phyloP scores from a whole-genome alignment of 73 alveolate species.

The Paramecium tetraurelia region DNA sequence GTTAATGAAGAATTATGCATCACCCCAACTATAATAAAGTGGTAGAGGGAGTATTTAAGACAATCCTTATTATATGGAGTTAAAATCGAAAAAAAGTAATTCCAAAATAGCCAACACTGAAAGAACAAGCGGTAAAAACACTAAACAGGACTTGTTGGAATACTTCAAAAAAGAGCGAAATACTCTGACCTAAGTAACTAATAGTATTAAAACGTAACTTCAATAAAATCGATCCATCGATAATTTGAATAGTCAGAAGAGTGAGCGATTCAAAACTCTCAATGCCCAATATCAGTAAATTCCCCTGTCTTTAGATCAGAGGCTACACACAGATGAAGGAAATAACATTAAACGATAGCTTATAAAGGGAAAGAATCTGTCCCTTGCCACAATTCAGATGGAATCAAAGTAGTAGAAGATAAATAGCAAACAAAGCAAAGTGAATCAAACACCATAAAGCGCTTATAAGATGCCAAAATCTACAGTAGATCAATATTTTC shows the following conservation, averaged over 20 bases:
- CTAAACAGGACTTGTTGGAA: slow-evolving; percentile 33
- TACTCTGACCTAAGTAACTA: slow-evolving; percentile 1
- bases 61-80: background rate
- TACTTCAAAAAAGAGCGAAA: slow-evolving; percentile 36
- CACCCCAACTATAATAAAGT: background rate
- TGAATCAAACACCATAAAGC: background rate
- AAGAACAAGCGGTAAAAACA: background rate
- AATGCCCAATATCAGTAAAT: background rate
- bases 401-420: background rate
- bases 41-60: background rate
- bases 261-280: slow-evolving; percentile 11
- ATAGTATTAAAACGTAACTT: background rate
- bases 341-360: background rate
- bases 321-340: slow-evolving; percentile 4
- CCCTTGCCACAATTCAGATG: background rate
- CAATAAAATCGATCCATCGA: slow-evolving; percentile 9
- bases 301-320: background rate
- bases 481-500: background rate
- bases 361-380: background rate
- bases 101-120: background rate
- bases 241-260: background rate
- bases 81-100: background rate
- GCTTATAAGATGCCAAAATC: background rate
- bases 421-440: background rate
- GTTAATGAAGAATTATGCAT: background rate